Base-by-base conservation (phyloP, 2,329 filamentous ascomycete genomes). In the Metarhizium album region DNA sequence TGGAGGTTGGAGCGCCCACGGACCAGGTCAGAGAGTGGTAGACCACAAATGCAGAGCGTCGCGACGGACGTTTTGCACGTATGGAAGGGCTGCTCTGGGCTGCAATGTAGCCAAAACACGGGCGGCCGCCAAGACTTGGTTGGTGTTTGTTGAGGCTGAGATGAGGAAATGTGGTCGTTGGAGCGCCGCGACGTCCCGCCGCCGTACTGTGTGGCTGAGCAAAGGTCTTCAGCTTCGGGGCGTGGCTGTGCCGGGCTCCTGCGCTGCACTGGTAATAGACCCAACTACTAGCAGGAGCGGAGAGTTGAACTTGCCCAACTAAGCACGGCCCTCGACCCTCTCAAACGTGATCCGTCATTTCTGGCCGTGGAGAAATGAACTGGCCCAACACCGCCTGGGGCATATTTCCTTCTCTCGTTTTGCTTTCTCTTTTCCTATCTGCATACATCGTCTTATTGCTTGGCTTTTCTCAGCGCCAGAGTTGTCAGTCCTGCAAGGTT, bases 101-200 rank as follows among this genome's bases (percentile, higher is more conserved):
- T 5, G 18, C 6, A 13, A 43, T 43, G 20, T 8, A 43, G 40
- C 20, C 3, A 14, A 24, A 16, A 5, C n/a, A n/a, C 16, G 8
- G 5, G 22, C 22, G 13, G 5, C 20, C 24, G 40, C 40, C 13
- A 14, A 14, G 20, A 24, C 6, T 7, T 43, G 20, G 40, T 43
- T 11, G 18, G 18, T 38, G 35, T 40, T 22, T 40, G 46, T 8
- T 45, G 54, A 55, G 49, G 49, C 55, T 58, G 57, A 55, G 57
- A 60, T 64, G 50, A 61, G 63, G 63, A 62, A 61, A 66, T 64
- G 64, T 67, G 64, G 64, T 65, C 62, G 62, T 55, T 62, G 55
- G 40, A 33, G 56, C 29, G 23, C 31, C 18, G 18, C 40, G 20
- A 57, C 52, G 58, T 61, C 60, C 58, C 59, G 53, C 37, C 54